These are phyloP conservation scores for Austroboletus niveus DNA, from an alignment of 1,284 basidiomycete species.

Conservation along the genomic window DNA sequence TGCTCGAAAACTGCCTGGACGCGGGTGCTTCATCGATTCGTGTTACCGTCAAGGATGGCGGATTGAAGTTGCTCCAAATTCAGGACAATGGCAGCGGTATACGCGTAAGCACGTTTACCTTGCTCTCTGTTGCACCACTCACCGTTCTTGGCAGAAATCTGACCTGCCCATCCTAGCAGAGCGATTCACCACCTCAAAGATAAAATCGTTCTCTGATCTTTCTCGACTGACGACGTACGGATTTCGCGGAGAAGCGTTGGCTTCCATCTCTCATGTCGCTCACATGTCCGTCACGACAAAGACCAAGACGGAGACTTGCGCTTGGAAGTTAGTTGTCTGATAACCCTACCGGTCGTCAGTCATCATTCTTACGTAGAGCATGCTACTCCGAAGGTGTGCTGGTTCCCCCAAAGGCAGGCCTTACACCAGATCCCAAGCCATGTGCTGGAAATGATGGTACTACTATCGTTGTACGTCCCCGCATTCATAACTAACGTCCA, in stretches of 20 bases:
- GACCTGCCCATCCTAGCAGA: constrained; percentile 93
- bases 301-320: constrained; percentile 75
- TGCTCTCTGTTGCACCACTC: not conserved
- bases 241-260: constrained; percentile 96
- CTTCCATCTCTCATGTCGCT: constrained; percentile 94
- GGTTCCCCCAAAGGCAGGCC: constrained; percentile 65
- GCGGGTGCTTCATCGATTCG: constrained; percentile 88
- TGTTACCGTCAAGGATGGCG: constrained; percentile 92
- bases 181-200: constrained; percentile 94
- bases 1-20: constrained; percentile 94
- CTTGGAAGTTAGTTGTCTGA: constrained; percentile 75
- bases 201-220: constrained; percentile 86
- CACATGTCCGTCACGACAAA: constrained; percentile 90
- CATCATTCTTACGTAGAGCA: constrained; percentile 51
- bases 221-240: constrained; percentile 90
- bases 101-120: constrained; percentile 46
- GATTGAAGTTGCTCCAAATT: constrained; percentile 93
- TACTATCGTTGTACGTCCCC: constrained; percentile 67
- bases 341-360: not conserved
- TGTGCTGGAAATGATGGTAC: constrained; percentile 96
- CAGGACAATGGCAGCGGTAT: constrained; percentile 97
- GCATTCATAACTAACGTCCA: not conserved
- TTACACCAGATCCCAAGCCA: constrained; percentile 75
- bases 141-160: constrained; percentile 41
- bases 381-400: constrained; percentile 76